Evolutionary conservation across 2,329 filamentous ascomycete genomes (phyloP), one percentile per base, ranked within the genome.

Genomic region (Amauroascus verrucosus): DNA sequence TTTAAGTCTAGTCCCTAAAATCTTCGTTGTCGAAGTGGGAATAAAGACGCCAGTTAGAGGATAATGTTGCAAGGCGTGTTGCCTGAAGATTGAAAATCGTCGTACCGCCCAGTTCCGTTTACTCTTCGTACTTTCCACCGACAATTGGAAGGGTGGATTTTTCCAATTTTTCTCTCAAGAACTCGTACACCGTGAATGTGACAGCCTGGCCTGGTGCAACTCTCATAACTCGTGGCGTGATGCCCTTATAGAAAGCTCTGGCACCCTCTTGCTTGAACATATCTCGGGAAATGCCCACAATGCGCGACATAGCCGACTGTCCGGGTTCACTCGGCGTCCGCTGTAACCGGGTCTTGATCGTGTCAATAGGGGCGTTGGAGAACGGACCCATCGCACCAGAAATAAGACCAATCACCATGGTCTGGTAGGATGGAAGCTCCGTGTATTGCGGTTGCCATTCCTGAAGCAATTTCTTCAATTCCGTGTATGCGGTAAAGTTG

Each of bases 231-330:
- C 93, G 82, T 6, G 93, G 93, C 45, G 93, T 98, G 72, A 98
- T 98, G 64, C 93, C 93, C 79, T 97, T 97, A 78, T 95, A 98
- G 74, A 98, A 98, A 46, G 93, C 93, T 63, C 88, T 84, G 61
- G 91, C 77, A 33, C 93, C 93, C 73, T 98, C 93, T 74, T 95
- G 87, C 83, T 82, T 86, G 75, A 90, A 90, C 87, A 91, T 93
- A 59, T 90, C 85, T 53, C 72, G 78, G 49, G 87, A 83, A 62
- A 98, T 98, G 38, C 72, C 68, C 28, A 80, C 76, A 62, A 98
- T 96, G 56, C 93, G 78, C 55, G 80, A 79, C 61, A 94, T 70
- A 11, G 93, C 91, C 45, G 83, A 86, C 65, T 90, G 85, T 14
- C 91, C 90, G 4, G 83, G 79, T 70, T 86, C 79, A 2, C 86